These are phyloP conservation scores for Allomyces javanicus DNA, from an alignment of 192 early-diverging fungal genomes.

Conservation along the genomic window DNA sequence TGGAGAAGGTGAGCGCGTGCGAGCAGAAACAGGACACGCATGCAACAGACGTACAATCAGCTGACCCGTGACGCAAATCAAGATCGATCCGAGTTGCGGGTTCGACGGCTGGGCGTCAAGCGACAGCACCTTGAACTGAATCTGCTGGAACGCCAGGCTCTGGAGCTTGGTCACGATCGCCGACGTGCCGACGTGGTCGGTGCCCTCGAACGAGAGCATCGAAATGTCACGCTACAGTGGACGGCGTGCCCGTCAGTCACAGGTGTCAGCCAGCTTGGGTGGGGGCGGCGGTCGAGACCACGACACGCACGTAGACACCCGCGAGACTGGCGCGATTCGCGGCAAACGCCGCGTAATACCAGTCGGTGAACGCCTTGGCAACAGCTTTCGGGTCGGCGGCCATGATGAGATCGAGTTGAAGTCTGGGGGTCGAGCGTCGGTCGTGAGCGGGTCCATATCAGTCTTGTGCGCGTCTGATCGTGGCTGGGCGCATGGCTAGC, in stretches of 20 bases:
- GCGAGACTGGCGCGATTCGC: conserved; percentile 35
- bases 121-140: conserved; percentile 53
- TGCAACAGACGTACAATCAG: conserved; percentile 34
- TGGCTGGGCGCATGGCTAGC: no score
- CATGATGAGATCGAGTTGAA: no score
- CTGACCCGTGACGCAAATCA: conserved; percentile 76
- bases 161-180: conserved; percentile 58
- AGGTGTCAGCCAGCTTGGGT: background rate
- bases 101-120: conserved; percentile 61
- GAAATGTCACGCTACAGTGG: conserved; percentile 15
- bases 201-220: conserved; percentile 75
- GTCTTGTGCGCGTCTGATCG: no score
- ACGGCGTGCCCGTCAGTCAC: background rate
- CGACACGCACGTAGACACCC: conserved; percentile 58
- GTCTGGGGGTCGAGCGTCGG: no score
- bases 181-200: conserved; percentile 30
- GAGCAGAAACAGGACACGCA: background rate
- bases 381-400: background rate
- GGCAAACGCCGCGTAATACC: conserved; percentile 80
- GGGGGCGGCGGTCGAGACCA: background rate
- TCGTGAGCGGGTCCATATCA: no score
- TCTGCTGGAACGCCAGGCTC: conserved; percentile 54
- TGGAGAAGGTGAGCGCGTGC: background rate
- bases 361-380: conserved; percentile 58
- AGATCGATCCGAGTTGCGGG: conserved; percentile 31